Conservation (phyloP, 139 green algal species). For the Coelastrella sp. region DNA sequence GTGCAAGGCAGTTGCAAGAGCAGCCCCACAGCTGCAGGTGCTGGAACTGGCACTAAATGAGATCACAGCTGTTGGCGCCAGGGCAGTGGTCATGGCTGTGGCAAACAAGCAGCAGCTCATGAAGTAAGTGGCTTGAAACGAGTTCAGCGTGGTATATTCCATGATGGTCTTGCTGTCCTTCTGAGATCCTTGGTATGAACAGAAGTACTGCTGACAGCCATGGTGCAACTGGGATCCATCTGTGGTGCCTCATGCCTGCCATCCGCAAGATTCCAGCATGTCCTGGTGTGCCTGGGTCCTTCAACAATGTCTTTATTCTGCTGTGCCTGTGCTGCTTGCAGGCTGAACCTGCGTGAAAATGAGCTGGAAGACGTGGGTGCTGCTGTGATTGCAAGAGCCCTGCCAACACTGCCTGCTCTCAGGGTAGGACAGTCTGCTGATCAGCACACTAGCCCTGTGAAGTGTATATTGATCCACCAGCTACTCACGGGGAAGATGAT, state of each 20-base stretch:
- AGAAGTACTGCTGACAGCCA: too few species aligned
- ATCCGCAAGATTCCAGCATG: background rate
- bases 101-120: constrained; percentile 55
- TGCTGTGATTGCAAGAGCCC: constrained; percentile 57
- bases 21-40: constrained; percentile 52
- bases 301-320: background rate
- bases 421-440: constrained; percentile 5
- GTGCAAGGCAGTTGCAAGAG: constrained; percentile 59
- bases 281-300: too few species aligned
- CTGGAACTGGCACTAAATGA: constrained; percentile 90
- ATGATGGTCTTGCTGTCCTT: too few species aligned
- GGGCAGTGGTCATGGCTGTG: constrained; percentile 68
- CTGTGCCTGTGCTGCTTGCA: background rate
- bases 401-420: constrained; percentile 43
- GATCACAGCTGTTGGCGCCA: constrained; percentile 67
- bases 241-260: background rate
- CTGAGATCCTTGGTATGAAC: too few species aligned
- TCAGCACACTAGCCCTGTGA: too few species aligned
- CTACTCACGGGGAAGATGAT: too few species aligned
- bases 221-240: background rate
- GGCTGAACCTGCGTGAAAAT: constrained; percentile 89
- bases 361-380: constrained; percentile 88
- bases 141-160: background rate
- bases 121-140: background rate
- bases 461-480: too few species aligned